Evolutionary conservation across 768 basidiomycete species (phyloP).

Genomic region (Calvatia gigantea): DNA sequence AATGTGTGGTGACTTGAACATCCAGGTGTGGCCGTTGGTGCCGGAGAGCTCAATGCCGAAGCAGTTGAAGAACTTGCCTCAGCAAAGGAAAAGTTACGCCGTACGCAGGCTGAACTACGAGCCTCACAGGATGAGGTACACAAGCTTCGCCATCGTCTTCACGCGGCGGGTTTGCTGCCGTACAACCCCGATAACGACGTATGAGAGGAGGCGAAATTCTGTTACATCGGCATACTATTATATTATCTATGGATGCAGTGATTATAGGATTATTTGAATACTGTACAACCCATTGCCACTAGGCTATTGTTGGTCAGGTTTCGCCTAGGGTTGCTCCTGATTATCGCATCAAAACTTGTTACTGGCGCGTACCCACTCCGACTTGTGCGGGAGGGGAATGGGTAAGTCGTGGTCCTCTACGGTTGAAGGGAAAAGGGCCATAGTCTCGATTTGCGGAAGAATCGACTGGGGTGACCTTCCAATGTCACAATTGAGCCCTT

Average conservation of each 20-base stretch:
- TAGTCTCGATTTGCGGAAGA: neutral
- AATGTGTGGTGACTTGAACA: slow-evolving; percentile 4
- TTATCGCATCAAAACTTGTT: slow-evolving; percentile 7
- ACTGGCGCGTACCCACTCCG: slow-evolving; percentile 53
- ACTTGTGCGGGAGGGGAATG: slow-evolving; percentile 47
- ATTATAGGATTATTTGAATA: neutral
- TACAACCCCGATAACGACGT: neutral
- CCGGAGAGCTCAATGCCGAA: slow-evolving; percentile 66
- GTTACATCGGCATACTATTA: neutral
- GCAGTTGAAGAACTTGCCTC: slow-evolving; percentile 43
- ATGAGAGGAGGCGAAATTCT: neutral
- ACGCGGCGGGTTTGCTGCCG: neutral
- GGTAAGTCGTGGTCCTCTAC: slow-evolving; percentile 50
- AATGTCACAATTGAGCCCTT: slow-evolving; percentile 23
- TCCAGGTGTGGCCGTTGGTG: slow-evolving; percentile 71
- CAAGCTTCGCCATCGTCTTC: slow-evolving; percentile 7
- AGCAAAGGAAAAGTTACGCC: slow-evolving; percentile 45
- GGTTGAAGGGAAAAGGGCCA: slow-evolving; percentile 33
- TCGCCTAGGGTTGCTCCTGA: neutral
- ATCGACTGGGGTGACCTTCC: neutral
- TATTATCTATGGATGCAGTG: slow-evolving; percentile 6
- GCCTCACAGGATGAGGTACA: slow-evolving; percentile 40
- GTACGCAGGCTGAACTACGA: slow-evolving; percentile 38
- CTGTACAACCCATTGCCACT: neutral
- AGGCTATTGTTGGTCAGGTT: neutral